A percentile compares a stretch with the other conserved stretches of the same genome.
These are phyloP conservation scores for Acanthamoeba sp. DNA, from an alignment of 208 protist genomes.

Conservation along the genomic window DNA sequence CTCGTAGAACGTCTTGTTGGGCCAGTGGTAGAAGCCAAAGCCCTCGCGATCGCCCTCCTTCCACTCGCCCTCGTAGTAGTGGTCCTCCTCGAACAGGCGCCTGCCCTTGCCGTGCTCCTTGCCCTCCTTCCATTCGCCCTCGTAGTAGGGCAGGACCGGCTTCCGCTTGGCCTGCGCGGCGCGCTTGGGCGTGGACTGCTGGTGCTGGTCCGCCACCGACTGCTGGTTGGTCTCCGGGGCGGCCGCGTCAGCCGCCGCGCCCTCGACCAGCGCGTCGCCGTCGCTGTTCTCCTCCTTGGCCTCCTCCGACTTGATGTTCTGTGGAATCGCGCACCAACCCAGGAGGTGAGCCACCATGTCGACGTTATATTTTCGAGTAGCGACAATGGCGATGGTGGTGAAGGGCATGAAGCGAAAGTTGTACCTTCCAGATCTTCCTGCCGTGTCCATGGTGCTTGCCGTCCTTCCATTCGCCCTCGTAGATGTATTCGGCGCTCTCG, in stretches of 20 bases:
- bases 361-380: too few species aligned
- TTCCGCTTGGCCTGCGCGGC: background rate
- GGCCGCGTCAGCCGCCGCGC: background rate
- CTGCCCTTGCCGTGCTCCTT: slow-evolving; percentile 62
- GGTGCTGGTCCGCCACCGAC: background rate
- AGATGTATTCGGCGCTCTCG: slow-evolving; percentile 66
- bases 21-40: slow-evolving; percentile 50
- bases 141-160: slow-evolving; percentile 67
- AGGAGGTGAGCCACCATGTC: too few species aligned
- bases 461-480: slow-evolving; percentile 73
- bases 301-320: slow-evolving; percentile 63
- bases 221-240: slow-evolving; percentile 24
- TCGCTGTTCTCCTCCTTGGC: slow-evolving; percentile 16
- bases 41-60: slow-evolving; percentile 66
- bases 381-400: too few species aligned
- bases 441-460: slow-evolving; percentile 59
- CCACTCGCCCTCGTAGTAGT: slow-evolving; percentile 75
- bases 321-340: background rate
- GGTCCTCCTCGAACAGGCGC: slow-evolving; percentile 53
- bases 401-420: background rate
- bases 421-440: slow-evolving; percentile 67
- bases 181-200: slow-evolving; percentile 34
- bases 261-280: slow-evolving; percentile 6
- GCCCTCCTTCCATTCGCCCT: slow-evolving; percentile 72
- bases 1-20: slow-evolving; percentile 72